Percentiles rank a stretch among this genome's conserved stretches.
Evolutionary conservation across 305 asterid genomes (phyloP).

Genomic region (Fraxinus angustifolia): DNA sequence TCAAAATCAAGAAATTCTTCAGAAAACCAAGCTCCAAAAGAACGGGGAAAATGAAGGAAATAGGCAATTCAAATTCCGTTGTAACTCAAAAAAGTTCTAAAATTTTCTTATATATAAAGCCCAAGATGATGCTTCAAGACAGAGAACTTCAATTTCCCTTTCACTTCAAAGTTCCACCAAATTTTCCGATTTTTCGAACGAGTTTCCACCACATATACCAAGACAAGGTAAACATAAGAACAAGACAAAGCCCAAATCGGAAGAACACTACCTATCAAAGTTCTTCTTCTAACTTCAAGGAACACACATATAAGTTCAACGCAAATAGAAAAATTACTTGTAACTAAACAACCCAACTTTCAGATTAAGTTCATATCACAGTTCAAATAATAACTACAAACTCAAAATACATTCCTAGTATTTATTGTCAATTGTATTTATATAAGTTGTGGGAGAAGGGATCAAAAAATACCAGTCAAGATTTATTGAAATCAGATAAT

Average conservation of each 20-base stretch:
- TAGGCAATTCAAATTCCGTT: background rate
- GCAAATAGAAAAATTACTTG: background rate
- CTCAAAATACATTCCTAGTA: background rate
- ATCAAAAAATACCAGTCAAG: slow-evolving; percentile 24
- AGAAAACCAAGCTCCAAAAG: slow-evolving; percentile 20
- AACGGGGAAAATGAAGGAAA: slow-evolving; percentile 9
- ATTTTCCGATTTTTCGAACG: slow-evolving; percentile 1
- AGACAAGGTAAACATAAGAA: slow-evolving; percentile 23
- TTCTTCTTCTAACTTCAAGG: slow-evolving; percentile 16
- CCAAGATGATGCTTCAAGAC: slow-evolving; percentile 13
- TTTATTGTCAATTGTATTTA: background rate
- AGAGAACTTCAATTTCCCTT: background rate
- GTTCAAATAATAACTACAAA: slow-evolving; percentile 7
- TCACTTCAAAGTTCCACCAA: slow-evolving; percentile 11
- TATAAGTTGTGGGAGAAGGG: background rate
- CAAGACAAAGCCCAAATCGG: slow-evolving; percentile 19
- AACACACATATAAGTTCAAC: slow-evolving; percentile 13
- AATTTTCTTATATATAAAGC: background rate
- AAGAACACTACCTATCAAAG: background rate
- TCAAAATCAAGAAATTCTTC: slow-evolving; percentile 10
- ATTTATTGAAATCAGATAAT: slow-evolving; percentile 44
- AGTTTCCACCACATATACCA: slow-evolving; percentile 24
- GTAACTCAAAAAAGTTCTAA: background rate
- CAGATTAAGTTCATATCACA: background rate
- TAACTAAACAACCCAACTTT: background rate